These are phyloP conservation scores for Ulota crispa DNA, from an alignment of 225 moss, liverwort and hornwort species.

Conservation along the genomic window DNA sequence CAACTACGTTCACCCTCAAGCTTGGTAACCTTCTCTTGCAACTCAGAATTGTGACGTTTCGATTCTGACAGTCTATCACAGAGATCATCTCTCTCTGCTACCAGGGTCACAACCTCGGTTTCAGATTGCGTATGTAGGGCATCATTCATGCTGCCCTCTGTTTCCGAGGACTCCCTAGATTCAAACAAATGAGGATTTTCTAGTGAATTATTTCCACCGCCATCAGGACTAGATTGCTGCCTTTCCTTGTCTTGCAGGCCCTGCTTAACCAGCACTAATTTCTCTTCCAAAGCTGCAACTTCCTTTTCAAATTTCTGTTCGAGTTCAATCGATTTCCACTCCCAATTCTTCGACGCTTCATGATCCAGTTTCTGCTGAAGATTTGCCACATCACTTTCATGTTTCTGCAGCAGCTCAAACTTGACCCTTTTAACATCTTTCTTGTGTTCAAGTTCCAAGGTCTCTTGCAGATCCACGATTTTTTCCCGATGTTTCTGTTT, in stretches of 20 bases:
- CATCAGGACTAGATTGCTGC: slow-evolving; percentile 10
- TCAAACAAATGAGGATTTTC: neutral
- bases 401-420: slow-evolving; percentile 39
- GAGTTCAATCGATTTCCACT: slow-evolving; percentile 36
- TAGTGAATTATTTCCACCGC: neutral
- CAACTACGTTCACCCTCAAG: slow-evolving; percentile 67
- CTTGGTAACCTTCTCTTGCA: slow-evolving; percentile 62
- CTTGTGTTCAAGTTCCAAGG: slow-evolving; percentile 42
- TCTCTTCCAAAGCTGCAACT: slow-evolving; percentile 31
- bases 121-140: slow-evolving; percentile 25
- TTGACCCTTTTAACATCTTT: slow-evolving; percentile 55
- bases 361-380: slow-evolving; percentile 34
- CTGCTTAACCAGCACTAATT: slow-evolving; percentile 31
- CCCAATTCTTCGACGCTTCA: slow-evolving; percentile 43
- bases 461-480: slow-evolving; percentile 29
- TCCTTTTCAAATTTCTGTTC: slow-evolving; percentile 30
- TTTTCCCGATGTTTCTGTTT: slow-evolving; percentile 25
- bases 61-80: slow-evolving; percentile 17
- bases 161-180: slow-evolving; percentile 2
- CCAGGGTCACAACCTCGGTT: slow-evolving; percentile 25
- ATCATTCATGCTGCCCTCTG: slow-evolving; percentile 20
- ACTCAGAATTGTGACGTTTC: slow-evolving; percentile 29
- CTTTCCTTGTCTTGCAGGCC: slow-evolving; percentile 24
- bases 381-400: slow-evolving; percentile 25
- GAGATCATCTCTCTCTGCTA: slow-evolving; percentile 45